Percentiles rank a stretch among this genome's conserved stretches.
Evolutionary conservation across 768 basidiomycete species (phyloP).

Genomic region (Mycena maculata): DNA sequence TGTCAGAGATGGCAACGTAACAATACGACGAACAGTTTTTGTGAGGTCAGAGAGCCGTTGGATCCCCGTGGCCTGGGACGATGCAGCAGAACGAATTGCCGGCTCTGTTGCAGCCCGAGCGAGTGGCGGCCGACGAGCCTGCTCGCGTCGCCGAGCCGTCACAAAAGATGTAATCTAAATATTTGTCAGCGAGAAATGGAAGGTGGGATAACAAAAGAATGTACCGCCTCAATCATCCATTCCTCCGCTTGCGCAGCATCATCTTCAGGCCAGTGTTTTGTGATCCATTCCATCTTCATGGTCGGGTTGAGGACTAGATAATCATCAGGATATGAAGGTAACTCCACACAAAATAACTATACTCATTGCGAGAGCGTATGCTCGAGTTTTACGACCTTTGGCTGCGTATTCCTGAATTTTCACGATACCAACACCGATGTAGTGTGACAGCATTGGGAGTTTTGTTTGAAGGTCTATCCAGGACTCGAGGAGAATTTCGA

Average conservation of each 20-base stretch:
- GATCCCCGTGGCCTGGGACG: no score
- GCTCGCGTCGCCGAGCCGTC: no score
- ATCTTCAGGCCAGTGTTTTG: conserved; percentile 30
- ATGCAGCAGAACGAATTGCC: no score
- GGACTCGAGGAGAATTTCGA: conserved; percentile 43
- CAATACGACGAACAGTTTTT: no score
- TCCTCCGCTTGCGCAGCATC: conserved; percentile 28
- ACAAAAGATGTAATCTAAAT: no score
- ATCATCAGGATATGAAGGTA: background rate
- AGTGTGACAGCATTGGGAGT: conserved; percentile 40
- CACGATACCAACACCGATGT: conserved; percentile 30
- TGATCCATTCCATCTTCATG: conserved; percentile 36
- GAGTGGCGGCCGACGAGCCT: no score
- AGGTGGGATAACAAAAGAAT: no score
- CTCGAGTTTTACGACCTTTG: conserved; percentile 37
- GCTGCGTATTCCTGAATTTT: conserved; percentile 49
- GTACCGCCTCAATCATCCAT: conserved; percentile 31
- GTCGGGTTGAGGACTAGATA: conserved; percentile 38
- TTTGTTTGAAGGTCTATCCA: conserved; percentile 26
- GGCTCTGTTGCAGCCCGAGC: background rate
- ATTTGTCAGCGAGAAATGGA: no score
- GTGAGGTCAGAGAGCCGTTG: no score
- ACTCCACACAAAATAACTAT: conserved; percentile 27
- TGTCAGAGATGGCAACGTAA: no score
- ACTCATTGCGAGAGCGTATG: conserved; percentile 49